phyloP scores from a whole-genome alignment of 352 stramenopile species.

The Pythium diclinum region DNA sequence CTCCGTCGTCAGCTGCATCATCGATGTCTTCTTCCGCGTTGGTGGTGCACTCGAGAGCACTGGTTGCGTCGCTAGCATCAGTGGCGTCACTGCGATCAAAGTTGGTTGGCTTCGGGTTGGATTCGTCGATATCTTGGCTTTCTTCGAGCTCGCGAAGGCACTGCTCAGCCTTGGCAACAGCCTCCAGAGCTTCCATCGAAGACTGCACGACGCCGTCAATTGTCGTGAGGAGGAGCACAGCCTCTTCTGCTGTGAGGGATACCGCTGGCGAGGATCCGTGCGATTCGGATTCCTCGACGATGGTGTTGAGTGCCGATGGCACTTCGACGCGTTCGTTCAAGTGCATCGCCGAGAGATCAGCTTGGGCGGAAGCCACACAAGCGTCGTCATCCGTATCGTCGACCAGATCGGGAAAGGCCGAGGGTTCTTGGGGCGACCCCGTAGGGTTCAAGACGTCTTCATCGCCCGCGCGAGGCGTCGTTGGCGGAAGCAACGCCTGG shows the following conservation, averaged over 20 bases:
- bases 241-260: neutral
- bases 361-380: neutral
- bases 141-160: neutral
- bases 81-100: no score
- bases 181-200: neutral
- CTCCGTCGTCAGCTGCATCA: neutral
- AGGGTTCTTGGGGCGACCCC: neutral
- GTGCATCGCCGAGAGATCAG: neutral
- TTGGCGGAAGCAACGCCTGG: neutral
- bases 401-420: neutral
- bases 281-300: conserved; percentile 1
- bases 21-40: neutral
- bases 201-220: neutral
- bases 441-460: neutral
- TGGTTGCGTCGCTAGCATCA: neutral
- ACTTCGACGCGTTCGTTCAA: neutral
- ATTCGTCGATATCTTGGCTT: neutral
- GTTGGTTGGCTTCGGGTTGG: no score
- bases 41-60: neutral
- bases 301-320: neutral
- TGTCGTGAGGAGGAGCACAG: neutral
- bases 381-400: neutral
- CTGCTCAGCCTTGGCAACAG: neutral
- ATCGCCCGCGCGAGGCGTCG: neutral
- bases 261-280: neutral